Evolutionary conservation across 179 eudicot species (phyloP).

Genomic region (Silene vulgaris): DNA sequence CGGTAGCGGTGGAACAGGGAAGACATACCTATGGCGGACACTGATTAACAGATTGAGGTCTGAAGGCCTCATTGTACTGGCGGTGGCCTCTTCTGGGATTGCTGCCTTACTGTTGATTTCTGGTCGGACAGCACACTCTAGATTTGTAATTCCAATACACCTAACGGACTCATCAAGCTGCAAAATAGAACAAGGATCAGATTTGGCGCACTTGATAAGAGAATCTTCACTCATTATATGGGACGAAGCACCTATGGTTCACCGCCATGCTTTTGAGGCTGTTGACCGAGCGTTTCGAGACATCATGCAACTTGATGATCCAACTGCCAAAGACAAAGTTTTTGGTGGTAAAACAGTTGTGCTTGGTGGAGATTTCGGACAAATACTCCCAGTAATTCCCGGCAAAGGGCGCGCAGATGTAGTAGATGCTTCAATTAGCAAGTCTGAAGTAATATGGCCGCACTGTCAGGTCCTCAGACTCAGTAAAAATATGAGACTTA

Average conservation of each 20-base stretch:
- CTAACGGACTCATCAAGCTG: too few relatives aligned
- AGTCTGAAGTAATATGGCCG: background rate
- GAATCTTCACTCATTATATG: too few relatives aligned
- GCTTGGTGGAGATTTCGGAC: background rate
- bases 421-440: constrained; percentile 2
- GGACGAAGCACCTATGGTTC: background rate
- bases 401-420: background rate
- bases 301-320: constrained; percentile 1
- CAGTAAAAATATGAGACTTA: background rate
- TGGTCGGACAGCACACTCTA: background rate
- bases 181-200: too few relatives aligned
- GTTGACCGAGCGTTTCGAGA: background rate
- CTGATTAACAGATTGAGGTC: background rate
- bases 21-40: background rate
- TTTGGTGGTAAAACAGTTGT: constrained; percentile 6
- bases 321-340: background rate
- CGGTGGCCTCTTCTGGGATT: background rate
- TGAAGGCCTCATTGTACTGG: background rate
- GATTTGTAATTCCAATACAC: too few relatives aligned
- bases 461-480: background rate
- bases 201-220: too few relatives aligned
- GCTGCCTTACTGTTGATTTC: background rate
- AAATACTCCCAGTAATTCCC: background rate
- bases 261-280: constrained; percentile 11
- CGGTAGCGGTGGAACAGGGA: background rate